Conservation (phyloP, 805 yeast genomes). For the Ogataea haglerorum region DNA sequence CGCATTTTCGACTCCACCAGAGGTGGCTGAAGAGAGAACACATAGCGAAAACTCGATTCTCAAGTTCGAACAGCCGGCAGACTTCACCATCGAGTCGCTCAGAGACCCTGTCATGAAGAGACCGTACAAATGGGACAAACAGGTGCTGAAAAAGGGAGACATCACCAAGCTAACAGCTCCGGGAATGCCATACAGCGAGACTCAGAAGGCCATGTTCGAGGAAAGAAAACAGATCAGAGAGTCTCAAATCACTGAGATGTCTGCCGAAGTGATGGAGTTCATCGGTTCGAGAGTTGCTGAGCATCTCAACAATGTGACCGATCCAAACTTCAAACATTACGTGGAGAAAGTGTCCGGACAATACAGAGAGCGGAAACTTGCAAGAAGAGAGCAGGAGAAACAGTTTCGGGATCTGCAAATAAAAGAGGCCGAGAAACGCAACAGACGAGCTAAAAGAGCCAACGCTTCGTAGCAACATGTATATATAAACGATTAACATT, state of each 20-base stretch:
- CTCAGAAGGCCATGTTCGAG: conserved; percentile 57
- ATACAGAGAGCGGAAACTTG: conserved; percentile 18
- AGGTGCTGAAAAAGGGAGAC: conserved; percentile 53
- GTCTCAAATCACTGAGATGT: conserved; percentile 36
- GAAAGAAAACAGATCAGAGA: conserved; percentile 49
- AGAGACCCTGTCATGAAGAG: conserved; percentile 72
- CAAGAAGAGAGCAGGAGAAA: conserved; percentile 18
- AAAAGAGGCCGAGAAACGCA: conserved; percentile 24
- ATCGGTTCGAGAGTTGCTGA: conserved; percentile 41
- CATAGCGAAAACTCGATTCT: conserved; percentile 67
- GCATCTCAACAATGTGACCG: conserved; percentile 32
- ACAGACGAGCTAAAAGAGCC: conserved; percentile 22
- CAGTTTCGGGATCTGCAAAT: conserved; percentile 17
- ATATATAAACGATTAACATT: conserved; percentile 5
- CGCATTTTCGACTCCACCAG: conserved; percentile 52
- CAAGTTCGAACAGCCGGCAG: conserved; percentile 65
- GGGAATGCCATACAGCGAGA: conserved; percentile 68
- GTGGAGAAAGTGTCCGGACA: conserved; percentile 29
- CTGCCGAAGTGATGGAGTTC: conserved; percentile 42
- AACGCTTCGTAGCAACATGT: conserved; percentile 11
- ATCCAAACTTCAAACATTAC: conserved; percentile 31
- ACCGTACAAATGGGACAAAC: conserved; percentile 52
- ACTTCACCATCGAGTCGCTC: conserved; percentile 50
- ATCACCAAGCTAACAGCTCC: conserved; percentile 64
- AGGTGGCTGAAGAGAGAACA: conserved; percentile 65